Conservation (phyloP, 331 rosid genomes). For the Telfairia occidentalis region DNA sequence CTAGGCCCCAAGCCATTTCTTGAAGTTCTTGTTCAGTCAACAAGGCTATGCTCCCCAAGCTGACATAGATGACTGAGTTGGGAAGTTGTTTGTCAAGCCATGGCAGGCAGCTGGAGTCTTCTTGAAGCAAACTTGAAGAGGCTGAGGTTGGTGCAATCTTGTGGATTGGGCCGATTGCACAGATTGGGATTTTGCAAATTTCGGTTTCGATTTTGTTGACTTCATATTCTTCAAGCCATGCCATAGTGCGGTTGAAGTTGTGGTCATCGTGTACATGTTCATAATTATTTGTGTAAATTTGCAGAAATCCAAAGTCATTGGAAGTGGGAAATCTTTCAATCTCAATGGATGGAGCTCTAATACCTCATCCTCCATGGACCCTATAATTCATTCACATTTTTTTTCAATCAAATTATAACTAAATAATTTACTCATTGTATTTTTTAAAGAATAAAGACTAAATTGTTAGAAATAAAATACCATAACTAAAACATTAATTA, state of each 20-base stretch:
- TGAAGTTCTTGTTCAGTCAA: slow-evolving; percentile 1
- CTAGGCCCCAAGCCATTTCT: slow-evolving; percentile 32
- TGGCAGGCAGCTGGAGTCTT: slow-evolving; percentile 19
- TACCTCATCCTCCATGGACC: slow-evolving; percentile 10
- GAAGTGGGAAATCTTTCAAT: slow-evolving; percentile 18
- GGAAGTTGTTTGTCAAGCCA: slow-evolving; percentile 20
- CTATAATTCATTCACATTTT: too few relatives aligned
- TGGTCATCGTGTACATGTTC: neutral
- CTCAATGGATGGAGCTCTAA: slow-evolving; percentile 19
- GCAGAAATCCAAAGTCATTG: neutral
- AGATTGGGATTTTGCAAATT: slow-evolving; percentile 12
- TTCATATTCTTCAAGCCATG: slow-evolving; percentile 16
- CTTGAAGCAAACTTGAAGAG: slow-evolving; percentile 15
- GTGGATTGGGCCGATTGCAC: slow-evolving; percentile 24
- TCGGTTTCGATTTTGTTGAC: slow-evolving; percentile 1
- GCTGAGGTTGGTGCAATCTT: slow-evolving; percentile 4
- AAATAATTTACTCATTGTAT: too few relatives aligned
- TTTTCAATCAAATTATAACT: too few relatives aligned
- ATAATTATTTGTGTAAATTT: neutral
- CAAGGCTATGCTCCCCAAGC: slow-evolving; percentile 21
- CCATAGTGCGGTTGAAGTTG: slow-evolving; percentile 14
- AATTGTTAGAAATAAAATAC: too few relatives aligned
- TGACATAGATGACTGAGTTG: slow-evolving; percentile 25
- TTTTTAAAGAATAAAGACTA: too few relatives aligned
- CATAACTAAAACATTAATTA: too few relatives aligned